A percentile compares a stretch with the other conserved stretches of the same genome.
Evolutionary conservation across 2,329 filamentous ascomycete species (phyloP).

Genomic region (Stachybotrys elegans): DNA sequence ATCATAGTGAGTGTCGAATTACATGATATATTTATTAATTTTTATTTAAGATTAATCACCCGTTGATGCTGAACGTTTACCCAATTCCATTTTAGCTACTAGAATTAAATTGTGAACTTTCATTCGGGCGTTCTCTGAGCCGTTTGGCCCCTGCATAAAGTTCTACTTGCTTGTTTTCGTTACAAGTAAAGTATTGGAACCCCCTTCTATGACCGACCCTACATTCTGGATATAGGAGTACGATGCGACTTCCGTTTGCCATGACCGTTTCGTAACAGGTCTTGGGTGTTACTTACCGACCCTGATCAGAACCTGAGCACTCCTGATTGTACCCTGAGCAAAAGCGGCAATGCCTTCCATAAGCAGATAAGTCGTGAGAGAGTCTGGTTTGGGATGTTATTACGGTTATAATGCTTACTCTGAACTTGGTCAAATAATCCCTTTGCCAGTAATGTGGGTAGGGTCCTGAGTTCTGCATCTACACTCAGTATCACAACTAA

Average conservation of each 20-base stretch:
- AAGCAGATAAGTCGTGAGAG: too few species aligned
- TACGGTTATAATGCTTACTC: too few species aligned
- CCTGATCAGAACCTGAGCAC: too few species aligned
- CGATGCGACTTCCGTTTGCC: neutral
- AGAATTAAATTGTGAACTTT: neutral
- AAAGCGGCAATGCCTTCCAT: too few species aligned
- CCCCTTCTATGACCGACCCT: neutral
- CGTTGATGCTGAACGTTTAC: neutral
- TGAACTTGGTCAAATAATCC: too few species aligned
- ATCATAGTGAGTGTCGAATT: neutral
- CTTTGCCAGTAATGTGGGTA: too few species aligned
- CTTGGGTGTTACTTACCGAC: too few species aligned
- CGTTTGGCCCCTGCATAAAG: neutral
- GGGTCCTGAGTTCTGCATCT: too few species aligned
- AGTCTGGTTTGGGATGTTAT: too few species aligned
- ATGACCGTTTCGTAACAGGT: neutral
- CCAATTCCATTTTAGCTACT: neutral
- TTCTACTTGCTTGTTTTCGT: neutral
- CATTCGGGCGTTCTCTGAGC: neutral
- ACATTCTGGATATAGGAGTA: neutral
- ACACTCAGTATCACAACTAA: too few species aligned
- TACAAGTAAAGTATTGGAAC: neutral
- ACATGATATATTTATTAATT: neutral
- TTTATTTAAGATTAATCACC: neutral
- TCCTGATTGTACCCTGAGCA: too few species aligned